Conservation (phyloP, 306 rosid species). For the Adenanthera pavonina region DNA sequence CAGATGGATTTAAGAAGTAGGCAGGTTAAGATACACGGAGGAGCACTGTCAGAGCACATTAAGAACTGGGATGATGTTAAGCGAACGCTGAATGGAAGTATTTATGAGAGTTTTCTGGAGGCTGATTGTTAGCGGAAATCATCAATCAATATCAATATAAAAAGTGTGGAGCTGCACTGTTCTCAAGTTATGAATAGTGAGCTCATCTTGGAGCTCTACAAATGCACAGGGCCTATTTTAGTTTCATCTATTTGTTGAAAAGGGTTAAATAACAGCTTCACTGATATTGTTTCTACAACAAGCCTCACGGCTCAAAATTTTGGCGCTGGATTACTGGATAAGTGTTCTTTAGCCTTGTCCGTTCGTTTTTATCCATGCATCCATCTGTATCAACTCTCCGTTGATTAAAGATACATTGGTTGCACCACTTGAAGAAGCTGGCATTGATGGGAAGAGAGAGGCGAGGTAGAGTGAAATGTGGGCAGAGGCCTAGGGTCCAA, state of each 20-base stretch:
- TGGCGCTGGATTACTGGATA: constrained; percentile 36
- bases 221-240: no score
- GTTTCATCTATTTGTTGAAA: constrained; percentile 44
- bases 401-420: constrained; percentile 39
- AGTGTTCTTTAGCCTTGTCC: constrained; percentile 31
- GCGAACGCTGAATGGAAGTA: constrained; percentile 67
- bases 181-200: background rate
- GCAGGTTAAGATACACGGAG: constrained; percentile 86
- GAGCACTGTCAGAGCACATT: constrained; percentile 71
- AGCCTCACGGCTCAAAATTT: constrained; percentile 43
- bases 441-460: no score
- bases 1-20: constrained; percentile 69
- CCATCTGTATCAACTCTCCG: constrained; percentile 42
- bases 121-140: constrained; percentile 58
- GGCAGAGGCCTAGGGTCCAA: no score
- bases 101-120: constrained; percentile 70
- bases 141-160: background rate
- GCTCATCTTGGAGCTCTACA: background rate
- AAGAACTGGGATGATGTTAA: constrained; percentile 88
- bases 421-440: no score
- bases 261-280: constrained; percentile 61
- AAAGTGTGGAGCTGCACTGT: background rate
- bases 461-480: no score
- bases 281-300: constrained; percentile 41
- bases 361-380: background rate